phyloP scores from a whole-genome alignment of 1,284 basidiomycete species.

The Ustilago lituana region DNA sequence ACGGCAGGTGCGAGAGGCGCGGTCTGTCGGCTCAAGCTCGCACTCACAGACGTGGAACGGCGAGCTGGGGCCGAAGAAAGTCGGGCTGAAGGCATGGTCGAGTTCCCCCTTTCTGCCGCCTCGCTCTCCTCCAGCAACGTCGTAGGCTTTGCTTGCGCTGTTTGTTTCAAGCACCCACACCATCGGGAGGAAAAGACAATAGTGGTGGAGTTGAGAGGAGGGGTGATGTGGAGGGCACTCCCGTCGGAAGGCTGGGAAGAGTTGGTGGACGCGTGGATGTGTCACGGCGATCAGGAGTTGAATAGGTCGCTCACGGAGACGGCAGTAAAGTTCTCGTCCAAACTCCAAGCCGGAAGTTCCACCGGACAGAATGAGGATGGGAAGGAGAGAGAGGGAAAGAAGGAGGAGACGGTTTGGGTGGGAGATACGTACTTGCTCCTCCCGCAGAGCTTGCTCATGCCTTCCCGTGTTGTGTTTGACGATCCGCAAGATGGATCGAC shows the following conservation, averaged over 20 bases:
- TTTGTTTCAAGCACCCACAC: background rate
- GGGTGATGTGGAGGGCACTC: conserved; percentile 77
- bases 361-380: no score
- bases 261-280: conserved; percentile 97
- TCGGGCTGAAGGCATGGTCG: conserved; percentile 12
- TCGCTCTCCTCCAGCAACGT: background rate
- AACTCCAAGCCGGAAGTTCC: background rate
- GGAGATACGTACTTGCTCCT: conserved; percentile 38
- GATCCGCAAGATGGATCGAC: background rate
- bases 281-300: conserved; percentile 81
- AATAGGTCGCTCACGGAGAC: conserved; percentile 42
- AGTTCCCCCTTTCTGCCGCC: conserved; percentile 26
- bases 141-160: conserved; percentile 16
- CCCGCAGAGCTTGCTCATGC: background rate
- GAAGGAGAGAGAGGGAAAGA: background rate
- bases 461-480: background rate
- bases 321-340: conserved; percentile 27
- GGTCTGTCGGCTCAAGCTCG: conserved; percentile 19
- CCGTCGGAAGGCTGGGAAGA: conserved; percentile 97
- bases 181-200: background rate
- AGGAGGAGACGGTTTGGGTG: conserved; percentile 22
- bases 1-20: no score
- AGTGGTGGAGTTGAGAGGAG: background rate
- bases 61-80: conserved; percentile 4
- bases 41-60: conserved; percentile 13